A percentile compares a stretch with the other conserved stretches of the same genome.
Evolutionary conservation across 768 basidiomycete genomes (phyloP).

Genomic region (Postia placenta): DNA sequence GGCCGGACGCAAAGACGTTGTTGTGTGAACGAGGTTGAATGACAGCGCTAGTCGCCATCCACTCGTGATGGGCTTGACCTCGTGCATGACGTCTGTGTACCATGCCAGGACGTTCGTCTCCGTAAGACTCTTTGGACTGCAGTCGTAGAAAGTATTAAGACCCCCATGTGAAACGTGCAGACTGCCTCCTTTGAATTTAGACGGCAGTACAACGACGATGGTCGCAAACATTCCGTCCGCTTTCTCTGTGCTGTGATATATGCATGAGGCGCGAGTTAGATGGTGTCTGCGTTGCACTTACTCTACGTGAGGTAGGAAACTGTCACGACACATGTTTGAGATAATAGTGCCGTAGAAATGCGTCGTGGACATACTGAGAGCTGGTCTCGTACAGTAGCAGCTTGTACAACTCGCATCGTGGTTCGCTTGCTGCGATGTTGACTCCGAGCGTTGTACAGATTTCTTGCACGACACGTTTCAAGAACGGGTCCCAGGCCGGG

Average conservation of each 20-base stretch:
- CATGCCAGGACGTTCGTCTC: conserved; percentile 38
- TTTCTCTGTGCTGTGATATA: conserved; percentile 36
- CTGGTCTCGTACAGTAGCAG: conserved; percentile 42
- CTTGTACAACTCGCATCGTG: conserved; percentile 39
- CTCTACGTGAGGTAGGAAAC: conserved; percentile 44
- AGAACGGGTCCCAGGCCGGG: conserved; percentile 32
- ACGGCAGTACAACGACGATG: conserved; percentile 41
- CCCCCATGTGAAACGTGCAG: conserved; percentile 36
- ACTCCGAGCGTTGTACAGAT: conserved; percentile 35
- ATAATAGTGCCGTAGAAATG: background rate
- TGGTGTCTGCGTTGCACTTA: conserved; percentile 18
- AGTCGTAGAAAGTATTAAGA: conserved; percentile 30
- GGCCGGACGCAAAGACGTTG: conserved; percentile 18
- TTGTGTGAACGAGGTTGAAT: conserved; percentile 43
- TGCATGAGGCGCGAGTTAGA: background rate
- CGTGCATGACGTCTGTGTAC: conserved; percentile 48
- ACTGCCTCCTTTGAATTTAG: conserved; percentile 39
- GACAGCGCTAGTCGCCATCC: conserved; percentile 47
- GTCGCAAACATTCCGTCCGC: conserved; percentile 47
- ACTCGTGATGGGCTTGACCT: conserved; percentile 41
- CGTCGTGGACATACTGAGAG: conserved; percentile 36
- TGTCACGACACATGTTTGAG: conserved; percentile 4
- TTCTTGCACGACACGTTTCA: conserved; percentile 24
- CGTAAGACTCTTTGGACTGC: conserved; percentile 24
- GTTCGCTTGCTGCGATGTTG: conserved; percentile 17